Base-by-base conservation (phyloP, 768 basidiomycete species). In the Amyloporia xantha region DNA sequence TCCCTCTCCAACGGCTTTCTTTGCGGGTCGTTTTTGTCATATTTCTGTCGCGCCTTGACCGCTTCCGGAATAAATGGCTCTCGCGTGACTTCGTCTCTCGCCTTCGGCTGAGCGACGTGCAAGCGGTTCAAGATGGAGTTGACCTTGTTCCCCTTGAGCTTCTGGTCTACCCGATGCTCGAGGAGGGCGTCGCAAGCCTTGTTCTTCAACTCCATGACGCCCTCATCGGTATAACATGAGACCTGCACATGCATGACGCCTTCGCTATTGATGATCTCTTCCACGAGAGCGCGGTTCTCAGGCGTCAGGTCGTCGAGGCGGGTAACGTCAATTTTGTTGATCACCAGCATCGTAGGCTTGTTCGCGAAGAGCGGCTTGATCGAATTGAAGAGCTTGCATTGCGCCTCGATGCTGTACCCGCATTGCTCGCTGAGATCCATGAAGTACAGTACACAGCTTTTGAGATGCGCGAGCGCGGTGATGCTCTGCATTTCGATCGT, bases 401-500 rank as follows among this genome's bases (percentile, higher is more conserved):
- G 93, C 37, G 95, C 96, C 69, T 96, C 96, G 53, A 98, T 77
- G 4, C 88, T 83, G 72, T 96, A 99, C 10, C 96, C 96, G 68
- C 96, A 99, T 65, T 99, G 96, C 69, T 97, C 96, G 55, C 86
- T 91, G 25, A 97, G 77, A 67, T 99, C 96, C 93, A 99, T 97
- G 65, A 98, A 99, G 71, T 98, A 99, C 65, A 99, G 69, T 7
- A 98, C 77, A 63, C 91, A 94, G 56, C 84, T 81, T 69, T 96
- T 91, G 39, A 99, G 71, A 70, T 99, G 96, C 5, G 96, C 96
- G 53, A 99, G 74, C 12, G 96, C 96, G 30, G 95, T 98, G 64
- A 96, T 96, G 59, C 91, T 94, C 75, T 99, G 96, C 95, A 98
- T 99, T 72, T 99, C 96, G 59, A 99, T 99, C 51, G 94, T 98